Evolutionary conservation across 2,329 filamentous ascomycete genomes (phyloP).

Genomic region (Fonsecaea multimorphosa): DNA sequence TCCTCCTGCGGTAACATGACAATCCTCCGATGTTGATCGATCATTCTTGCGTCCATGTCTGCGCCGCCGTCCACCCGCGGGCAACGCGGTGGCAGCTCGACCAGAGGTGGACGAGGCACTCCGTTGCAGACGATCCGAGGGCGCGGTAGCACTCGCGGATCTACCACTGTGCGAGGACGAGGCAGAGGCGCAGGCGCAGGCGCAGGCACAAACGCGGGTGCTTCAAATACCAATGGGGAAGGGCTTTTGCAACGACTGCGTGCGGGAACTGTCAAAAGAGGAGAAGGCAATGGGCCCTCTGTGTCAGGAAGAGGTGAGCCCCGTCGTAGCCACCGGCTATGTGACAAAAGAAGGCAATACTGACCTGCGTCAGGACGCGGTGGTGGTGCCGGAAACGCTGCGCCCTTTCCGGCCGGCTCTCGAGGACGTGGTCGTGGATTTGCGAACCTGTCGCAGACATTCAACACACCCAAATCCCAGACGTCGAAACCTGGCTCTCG

Average conservation of each 20-base stretch:
- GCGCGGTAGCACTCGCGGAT: constrained; percentile 32
- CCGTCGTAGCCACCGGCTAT: neutral
- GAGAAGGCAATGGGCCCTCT: constrained; percentile 18
- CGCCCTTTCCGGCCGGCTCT: constrained; percentile 14
- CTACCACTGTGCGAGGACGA: constrained; percentile 17
- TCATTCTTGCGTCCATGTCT: constrained; percentile 32
- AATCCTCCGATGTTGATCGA: constrained; percentile 34
- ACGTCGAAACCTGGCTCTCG: constrained; percentile 29
- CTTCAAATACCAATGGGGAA: constrained; percentile 13
- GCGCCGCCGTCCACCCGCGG: constrained; percentile 36
- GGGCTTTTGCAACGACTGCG: constrained; percentile 34
- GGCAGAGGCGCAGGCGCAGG: constrained; percentile 30
- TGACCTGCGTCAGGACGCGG: constrained; percentile 31
- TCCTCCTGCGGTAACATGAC: constrained; percentile 17
- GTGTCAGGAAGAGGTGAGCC: constrained; percentile 31
- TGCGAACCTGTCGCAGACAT: constrained; percentile 31
- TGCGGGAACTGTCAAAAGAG: constrained; percentile 30
- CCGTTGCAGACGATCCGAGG: constrained; percentile 20
- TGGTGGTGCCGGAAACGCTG: constrained; percentile 18
- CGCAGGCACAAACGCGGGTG: constrained; percentile 13
- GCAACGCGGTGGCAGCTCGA: constrained; percentile 35
- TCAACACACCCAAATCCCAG: constrained; percentile 30
- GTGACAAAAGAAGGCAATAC: neutral
- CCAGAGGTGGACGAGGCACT: constrained; percentile 31
- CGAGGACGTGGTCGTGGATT: constrained; percentile 31